Conservation (phyloP, 23 red algal genomes). For the Pyropia yezoensis region DNA sequence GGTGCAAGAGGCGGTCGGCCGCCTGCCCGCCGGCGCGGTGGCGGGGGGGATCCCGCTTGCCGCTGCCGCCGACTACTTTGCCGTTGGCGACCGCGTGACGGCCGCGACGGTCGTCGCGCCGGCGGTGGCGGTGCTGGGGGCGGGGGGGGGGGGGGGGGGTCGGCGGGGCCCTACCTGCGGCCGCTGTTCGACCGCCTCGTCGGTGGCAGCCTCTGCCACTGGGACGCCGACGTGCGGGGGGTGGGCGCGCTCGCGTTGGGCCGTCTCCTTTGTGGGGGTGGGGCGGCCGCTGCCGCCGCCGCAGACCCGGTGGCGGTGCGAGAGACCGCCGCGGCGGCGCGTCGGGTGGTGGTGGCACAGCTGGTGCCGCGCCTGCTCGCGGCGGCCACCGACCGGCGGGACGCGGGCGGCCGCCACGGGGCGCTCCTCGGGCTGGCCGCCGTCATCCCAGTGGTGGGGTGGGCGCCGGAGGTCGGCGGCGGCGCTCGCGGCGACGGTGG, state of each 20-base stretch:
- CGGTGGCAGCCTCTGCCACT: constrained; percentile 54
- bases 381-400: constrained; percentile 8
- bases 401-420: constrained; percentile 45
- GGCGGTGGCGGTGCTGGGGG: constrained; percentile 54
- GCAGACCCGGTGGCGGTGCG: too few relatives aligned
- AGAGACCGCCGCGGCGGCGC: too few relatives aligned
- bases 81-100: constrained; percentile 41
- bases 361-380: not conserved
- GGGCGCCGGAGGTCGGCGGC: not conserved
- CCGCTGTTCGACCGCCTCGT: constrained; percentile 25
- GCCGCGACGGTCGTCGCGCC: constrained; percentile 48
- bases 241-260: constrained; percentile 34
- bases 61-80: constrained; percentile 72
- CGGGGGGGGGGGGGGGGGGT: not conserved
- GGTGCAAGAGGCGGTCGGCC: constrained; percentile 88
- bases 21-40: constrained; percentile 34
- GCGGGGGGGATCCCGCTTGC: constrained; percentile 42
- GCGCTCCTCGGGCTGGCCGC: constrained; percentile 47
- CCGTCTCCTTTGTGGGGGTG: constrained; percentile 10
- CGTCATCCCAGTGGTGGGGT: constrained; percentile 19
- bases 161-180: too few relatives aligned
- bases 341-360: too few relatives aligned
- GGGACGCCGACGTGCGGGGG: constrained; percentile 59
- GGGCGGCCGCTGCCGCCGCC: not conserved
- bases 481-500: constrained; percentile 37